phyloP scores from a whole-genome alignment of 2,329 filamentous ascomycete genomes.

The Dothidotthia symphoricarpi region DNA sequence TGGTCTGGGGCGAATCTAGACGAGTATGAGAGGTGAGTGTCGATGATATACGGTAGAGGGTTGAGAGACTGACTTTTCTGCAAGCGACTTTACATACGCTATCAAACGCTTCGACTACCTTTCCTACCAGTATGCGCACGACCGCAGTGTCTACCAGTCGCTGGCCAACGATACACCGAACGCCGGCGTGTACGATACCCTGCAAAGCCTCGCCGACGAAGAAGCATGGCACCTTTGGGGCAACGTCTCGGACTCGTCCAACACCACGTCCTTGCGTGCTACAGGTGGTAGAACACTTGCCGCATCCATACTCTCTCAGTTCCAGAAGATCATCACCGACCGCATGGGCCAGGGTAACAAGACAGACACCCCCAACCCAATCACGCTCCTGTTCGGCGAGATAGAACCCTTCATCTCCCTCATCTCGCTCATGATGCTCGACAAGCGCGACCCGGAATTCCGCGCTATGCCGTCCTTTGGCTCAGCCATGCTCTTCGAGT shows the following conservation, averaged over 20 bases:
- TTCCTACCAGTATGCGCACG: conserved; percentile 55
- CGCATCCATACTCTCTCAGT: conserved; percentile 23
- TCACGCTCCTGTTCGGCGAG: conserved; percentile 45
- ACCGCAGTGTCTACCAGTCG: conserved; percentile 42
- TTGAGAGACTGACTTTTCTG: neutral
- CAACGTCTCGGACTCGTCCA: conserved; percentile 40
- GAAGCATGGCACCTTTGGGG: conserved; percentile 46
- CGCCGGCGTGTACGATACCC: conserved; percentile 21
- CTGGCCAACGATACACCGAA: conserved; percentile 33
- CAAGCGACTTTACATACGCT: conserved; percentile 53
- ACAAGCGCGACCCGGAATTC: conserved; percentile 18
- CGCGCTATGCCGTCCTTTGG: conserved; percentile 27
- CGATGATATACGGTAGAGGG: too few relatives aligned
- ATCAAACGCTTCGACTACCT: conserved; percentile 57
- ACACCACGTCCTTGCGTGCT: conserved; percentile 22
- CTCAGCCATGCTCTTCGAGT: conserved; percentile 40
- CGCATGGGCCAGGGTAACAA: conserved; percentile 9
- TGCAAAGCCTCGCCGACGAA: conserved; percentile 50
- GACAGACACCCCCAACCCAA: conserved; percentile 38
- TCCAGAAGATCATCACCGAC: conserved; percentile 19
- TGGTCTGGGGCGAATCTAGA: conserved; percentile 47
- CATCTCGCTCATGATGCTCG: conserved; percentile 27
- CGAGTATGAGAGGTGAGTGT: conserved; percentile 26
- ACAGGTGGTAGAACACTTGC: conserved; percentile 35
- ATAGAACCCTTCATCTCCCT: conserved; percentile 35